A percentile compares a stretch with the other conserved stretches of the same genome.
Conservation (phyloP, 1,284 basidiomycete species). For the Rhodotorula sp. region DNA sequence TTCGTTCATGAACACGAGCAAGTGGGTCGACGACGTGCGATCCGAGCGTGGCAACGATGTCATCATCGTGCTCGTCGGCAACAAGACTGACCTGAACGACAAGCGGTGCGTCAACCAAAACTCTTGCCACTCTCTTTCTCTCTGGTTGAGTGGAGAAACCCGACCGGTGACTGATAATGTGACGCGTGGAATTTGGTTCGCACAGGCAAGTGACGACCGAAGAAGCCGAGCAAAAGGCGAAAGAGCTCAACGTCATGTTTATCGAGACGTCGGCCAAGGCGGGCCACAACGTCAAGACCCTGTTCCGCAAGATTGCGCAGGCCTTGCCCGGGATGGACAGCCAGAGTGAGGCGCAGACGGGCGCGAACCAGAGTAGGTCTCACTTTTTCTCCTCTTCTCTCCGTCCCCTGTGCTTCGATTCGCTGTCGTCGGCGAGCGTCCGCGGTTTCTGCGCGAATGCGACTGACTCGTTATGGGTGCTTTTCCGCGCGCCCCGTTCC, state of each 20-base stretch:
- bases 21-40: constrained; percentile 99
- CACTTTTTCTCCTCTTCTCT: not conserved
- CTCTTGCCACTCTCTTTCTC: constrained; percentile 2
- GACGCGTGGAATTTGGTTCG: no score
- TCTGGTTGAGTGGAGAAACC: not conserved
- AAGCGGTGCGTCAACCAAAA: constrained; percentile 64
- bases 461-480: not conserved
- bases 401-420: constrained; percentile 7
- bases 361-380: constrained; percentile 50
- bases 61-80: constrained; percentile 97
- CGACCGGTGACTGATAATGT: no score
- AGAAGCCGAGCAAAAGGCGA: constrained; percentile 91
- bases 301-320: constrained; percentile 99
- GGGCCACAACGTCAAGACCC: constrained; percentile 96
- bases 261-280: constrained; percentile 99
- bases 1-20: constrained; percentile 94
- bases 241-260: constrained; percentile 93
- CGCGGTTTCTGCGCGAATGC: constrained; percentile 8
- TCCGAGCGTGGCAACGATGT: constrained; percentile 97
- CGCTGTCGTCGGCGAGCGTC: no score
- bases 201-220: constrained; percentile 95
- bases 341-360: constrained; percentile 60
- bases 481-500: not conserved
- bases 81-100: constrained; percentile 96
- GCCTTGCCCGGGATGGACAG: constrained; percentile 94